phyloP scores from a whole-genome alignment of 2,329 filamentous ascomycete species.

The Teratosphaeriaceae sp. region DNA sequence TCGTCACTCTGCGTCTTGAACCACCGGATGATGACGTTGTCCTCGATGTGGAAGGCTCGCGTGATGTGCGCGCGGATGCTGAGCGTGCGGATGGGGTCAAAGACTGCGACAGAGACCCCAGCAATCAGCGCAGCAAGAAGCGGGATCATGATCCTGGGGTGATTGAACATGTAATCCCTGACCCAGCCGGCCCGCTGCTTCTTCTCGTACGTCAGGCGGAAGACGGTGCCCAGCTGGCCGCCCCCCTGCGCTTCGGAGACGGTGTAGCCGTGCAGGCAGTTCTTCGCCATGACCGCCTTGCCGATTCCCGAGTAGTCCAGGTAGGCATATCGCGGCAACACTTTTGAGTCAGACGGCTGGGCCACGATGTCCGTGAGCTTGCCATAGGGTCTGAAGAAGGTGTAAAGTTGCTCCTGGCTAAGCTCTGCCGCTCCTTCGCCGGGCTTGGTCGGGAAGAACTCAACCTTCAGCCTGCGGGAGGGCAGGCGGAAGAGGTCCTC shows the following conservation, averaged over 20 bases:
- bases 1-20: slow-evolving; percentile 66
- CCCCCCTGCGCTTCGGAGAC: slow-evolving; percentile 63
- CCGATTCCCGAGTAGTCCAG: slow-evolving; percentile 68
- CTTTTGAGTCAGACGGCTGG: slow-evolving; percentile 80
- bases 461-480: slow-evolving; percentile 66
- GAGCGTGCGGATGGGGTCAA: slow-evolving; percentile 90
- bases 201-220: slow-evolving; percentile 79
- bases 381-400: slow-evolving; percentile 81
- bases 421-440: slow-evolving; percentile 70
- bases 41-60: slow-evolving; percentile 63
- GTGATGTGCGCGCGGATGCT: slow-evolving; percentile 88
- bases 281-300: slow-evolving; percentile 80
- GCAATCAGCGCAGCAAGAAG: slow-evolving; percentile 73
- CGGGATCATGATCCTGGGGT: slow-evolving; percentile 84
- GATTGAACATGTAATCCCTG: slow-evolving; percentile 78
- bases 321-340: slow-evolving; percentile 70
- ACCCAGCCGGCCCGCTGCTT: slow-evolving; percentile 71
- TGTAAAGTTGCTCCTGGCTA: slow-evolving; percentile 80
- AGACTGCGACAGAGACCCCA: slow-evolving; percentile 76
- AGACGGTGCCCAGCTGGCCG: slow-evolving; percentile 65
- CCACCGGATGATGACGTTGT: slow-evolving; percentile 73
- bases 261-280: slow-evolving; percentile 81
- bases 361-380: slow-evolving; percentile 80
- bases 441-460: slow-evolving; percentile 69
- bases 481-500: slow-evolving; percentile 86